A percentile compares a stretch with the other conserved stretches of the same genome.
Evolutionary conservation across 2,329 filamentous ascomycete genomes (phyloP).

Genomic region (Ophiosphaerella korrae): DNA sequence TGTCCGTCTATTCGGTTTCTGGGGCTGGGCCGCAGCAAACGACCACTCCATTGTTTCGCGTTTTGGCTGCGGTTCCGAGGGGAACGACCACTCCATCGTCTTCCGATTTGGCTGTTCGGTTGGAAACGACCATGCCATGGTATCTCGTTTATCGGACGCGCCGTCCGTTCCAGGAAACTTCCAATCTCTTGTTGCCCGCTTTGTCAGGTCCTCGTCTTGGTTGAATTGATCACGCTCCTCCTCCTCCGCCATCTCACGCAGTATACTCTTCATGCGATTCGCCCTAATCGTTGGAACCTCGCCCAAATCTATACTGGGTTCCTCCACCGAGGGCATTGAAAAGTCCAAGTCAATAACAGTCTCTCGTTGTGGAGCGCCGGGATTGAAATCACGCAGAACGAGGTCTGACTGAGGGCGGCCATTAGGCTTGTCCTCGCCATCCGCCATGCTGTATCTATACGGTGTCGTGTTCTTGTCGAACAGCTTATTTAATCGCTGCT

Average conservation of each 20-base stretch:
- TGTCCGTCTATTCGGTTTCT: slow-evolving; percentile 49
- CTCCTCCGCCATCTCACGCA: slow-evolving; percentile 49
- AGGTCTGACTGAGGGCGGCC: slow-evolving; percentile 60
- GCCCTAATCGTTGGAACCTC: slow-evolving; percentile 63
- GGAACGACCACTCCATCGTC: slow-evolving; percentile 62
- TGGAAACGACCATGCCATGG: slow-evolving; percentile 34
- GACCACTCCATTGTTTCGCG: slow-evolving; percentile 60
- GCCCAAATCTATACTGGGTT: slow-evolving; percentile 52
- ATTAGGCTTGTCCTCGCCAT: slow-evolving; percentile 46
- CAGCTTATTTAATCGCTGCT: slow-evolving; percentile 61
- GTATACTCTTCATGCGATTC: slow-evolving; percentile 57
- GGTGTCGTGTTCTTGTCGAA: slow-evolving; percentile 61
- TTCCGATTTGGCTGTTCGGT: slow-evolving; percentile 42
- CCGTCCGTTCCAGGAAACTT: slow-evolving; percentile 51
- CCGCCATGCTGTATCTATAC: slow-evolving; percentile 64
- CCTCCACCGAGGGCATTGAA: slow-evolving; percentile 47
- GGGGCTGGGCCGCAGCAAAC: slow-evolving; percentile 45
- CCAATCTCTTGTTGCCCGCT: slow-evolving; percentile 59
- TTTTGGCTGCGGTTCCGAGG: slow-evolving; percentile 35
- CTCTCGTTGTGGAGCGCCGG: slow-evolving; percentile 52
- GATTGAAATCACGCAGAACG: slow-evolving; percentile 54
- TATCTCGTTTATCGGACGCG: slow-evolving; percentile 14
- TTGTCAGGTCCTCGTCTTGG: slow-evolving; percentile 30
- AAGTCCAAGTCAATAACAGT: slow-evolving; percentile 64
- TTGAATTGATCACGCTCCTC: slow-evolving; percentile 41